phyloP scores from a whole-genome alignment of 1,284 basidiomycete genomes.

The Stygiomarasmius scandens region DNA sequence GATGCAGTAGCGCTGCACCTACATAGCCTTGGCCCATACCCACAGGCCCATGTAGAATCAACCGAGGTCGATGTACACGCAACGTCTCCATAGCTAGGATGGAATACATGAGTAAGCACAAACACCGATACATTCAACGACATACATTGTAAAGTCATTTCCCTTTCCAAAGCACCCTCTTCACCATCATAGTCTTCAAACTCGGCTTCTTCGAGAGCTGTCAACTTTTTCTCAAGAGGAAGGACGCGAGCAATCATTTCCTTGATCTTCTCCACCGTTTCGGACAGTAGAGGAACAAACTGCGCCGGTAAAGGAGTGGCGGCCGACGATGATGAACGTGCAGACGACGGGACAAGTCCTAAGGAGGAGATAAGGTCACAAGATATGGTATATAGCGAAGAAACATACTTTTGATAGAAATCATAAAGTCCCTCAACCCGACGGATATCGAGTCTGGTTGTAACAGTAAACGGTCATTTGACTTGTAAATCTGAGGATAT shows the following conservation, averaged over 20 bases:
- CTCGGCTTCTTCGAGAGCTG: constrained; percentile 92
- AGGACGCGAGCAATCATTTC: constrained; percentile 68
- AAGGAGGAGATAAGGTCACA: constrained; percentile 14
- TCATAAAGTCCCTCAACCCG: constrained; percentile 94
- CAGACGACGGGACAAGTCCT: constrained; percentile 95
- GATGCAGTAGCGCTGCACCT: constrained; percentile 89
- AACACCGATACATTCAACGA: constrained; percentile 17
- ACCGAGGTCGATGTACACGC: constrained; percentile 88
- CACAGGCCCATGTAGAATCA: constrained; percentile 79
- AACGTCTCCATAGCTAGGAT: constrained; percentile 85
- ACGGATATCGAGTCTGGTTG: constrained; percentile 88
- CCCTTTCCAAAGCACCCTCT: constrained; percentile 77
- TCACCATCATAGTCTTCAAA: constrained; percentile 78
- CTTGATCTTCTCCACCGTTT: constrained; percentile 74
- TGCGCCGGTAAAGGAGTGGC: constrained; percentile 87
- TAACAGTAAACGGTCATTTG: constrained; percentile 83
- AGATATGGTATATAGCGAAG: constrained; percentile 9
- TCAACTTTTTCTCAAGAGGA: constrained; percentile 74
- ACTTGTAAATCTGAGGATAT: constrained; percentile 98
- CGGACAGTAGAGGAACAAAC: constrained; percentile 78
- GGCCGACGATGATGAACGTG: constrained; percentile 84
- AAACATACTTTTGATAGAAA: constrained; percentile 89
- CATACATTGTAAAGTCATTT: constrained; percentile 86
- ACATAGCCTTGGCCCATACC: constrained; percentile 94
- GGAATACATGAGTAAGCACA: constrained; percentile 11